These are phyloP conservation scores for Panicum virgatum DNA, from an alignment of 202 grass and related monocot species.

Conservation along the genomic window DNA sequence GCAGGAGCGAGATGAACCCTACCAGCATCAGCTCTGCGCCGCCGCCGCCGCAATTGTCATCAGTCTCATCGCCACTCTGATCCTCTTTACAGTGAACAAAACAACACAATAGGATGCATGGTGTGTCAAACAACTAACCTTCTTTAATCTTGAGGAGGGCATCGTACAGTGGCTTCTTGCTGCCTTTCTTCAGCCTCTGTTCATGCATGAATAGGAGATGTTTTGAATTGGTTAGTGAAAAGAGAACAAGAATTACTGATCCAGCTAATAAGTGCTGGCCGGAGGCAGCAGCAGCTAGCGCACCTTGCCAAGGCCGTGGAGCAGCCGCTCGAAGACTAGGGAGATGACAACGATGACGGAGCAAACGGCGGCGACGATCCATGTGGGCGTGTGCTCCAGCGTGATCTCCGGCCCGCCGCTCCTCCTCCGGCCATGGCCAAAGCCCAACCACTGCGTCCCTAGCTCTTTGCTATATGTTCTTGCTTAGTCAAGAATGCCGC, in stretches of 20 bases:
- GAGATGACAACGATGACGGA: conserved; percentile 78
- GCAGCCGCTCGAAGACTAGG: conserved; percentile 70
- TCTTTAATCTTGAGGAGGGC: conserved; percentile 87
- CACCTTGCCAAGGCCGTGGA: conserved; percentile 81
- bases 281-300: neutral
- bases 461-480: neutral
- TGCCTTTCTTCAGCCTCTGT: conserved; percentile 52
- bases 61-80: too few relatives aligned
- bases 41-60: neutral
- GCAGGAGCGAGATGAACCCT: conserved; percentile 86
- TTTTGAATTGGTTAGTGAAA: neutral
- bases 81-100: neutral
- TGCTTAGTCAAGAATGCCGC: neutral
- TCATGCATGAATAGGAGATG: neutral
- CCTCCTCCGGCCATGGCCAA: conserved; percentile 56
- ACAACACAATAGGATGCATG: neutral
- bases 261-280: too few relatives aligned
- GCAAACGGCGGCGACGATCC: conserved; percentile 80
- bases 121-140: conserved; percentile 27
- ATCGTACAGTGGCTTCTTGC: conserved; percentile 70
- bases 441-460: neutral
- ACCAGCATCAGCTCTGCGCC: conserved; percentile 82
- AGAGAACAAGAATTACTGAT: neutral
- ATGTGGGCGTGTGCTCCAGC: conserved; percentile 76
- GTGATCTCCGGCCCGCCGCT: neutral